These are phyloP conservation scores for Macrolepiota dolichaula DNA, from an alignment of 768 basidiomycete species.

Conservation along the genomic window DNA sequence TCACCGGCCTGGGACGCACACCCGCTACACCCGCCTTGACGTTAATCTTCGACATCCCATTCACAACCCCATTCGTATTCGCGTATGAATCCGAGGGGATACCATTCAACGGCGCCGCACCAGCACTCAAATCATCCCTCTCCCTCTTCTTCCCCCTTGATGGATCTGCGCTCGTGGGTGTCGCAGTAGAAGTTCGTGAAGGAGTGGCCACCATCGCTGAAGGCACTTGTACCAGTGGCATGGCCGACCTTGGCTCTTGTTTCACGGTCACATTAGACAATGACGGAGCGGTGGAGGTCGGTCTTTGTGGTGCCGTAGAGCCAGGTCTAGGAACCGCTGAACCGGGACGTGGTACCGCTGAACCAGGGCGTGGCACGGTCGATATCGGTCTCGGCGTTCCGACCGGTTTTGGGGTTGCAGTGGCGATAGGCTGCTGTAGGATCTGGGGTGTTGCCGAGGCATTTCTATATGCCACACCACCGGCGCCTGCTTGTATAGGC, in stretches of 20 bases:
- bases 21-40: slow-evolving; percentile 58
- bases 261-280: background rate
- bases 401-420: slow-evolving; percentile 29
- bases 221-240: slow-evolving; percentile 21
- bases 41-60: slow-evolving; percentile 35
- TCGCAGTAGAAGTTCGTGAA: slow-evolving; percentile 8
- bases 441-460: slow-evolving; percentile 17
- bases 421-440: slow-evolving; percentile 14
- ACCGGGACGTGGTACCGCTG: slow-evolving; percentile 19
- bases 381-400: slow-evolving; percentile 34
- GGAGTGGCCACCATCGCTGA: slow-evolving; percentile 12
- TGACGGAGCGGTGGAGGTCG: slow-evolving; percentile 22
- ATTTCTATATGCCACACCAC: background rate
- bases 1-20: slow-evolving; percentile 63
- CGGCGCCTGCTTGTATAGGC: slow-evolving; percentile 6
- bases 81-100: background rate
- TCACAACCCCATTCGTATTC: slow-evolving; percentile 27
- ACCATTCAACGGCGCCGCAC: slow-evolving; percentile 18
- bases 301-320: slow-evolving; percentile 23
- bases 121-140: slow-evolving; percentile 28
- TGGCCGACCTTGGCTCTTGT: slow-evolving; percentile 12
- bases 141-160: slow-evolving; percentile 40
- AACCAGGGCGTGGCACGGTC: slow-evolving; percentile 21
- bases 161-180: slow-evolving; percentile 30
- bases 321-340: slow-evolving; percentile 21